A percentile compares a stretch with the other conserved stretches of the same genome.
Evolutionary conservation across 1,284 basidiomycete genomes (phyloP).

Genomic region (Neolentinus lepideus): DNA sequence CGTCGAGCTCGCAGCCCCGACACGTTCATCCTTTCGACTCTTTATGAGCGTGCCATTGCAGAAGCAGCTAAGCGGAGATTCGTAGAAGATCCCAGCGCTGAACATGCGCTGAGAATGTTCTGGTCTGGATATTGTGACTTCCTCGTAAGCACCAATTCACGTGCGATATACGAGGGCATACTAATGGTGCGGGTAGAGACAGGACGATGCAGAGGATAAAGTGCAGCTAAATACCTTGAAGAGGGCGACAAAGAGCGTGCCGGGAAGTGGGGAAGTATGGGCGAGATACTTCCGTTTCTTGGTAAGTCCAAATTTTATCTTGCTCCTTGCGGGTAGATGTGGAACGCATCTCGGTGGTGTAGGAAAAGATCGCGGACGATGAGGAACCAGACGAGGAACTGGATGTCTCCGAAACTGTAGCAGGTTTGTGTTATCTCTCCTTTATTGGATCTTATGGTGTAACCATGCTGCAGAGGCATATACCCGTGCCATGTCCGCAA

Average conservation of each 20-base stretch:
- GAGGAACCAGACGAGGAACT: slow-evolving; percentile 21
- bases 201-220: slow-evolving; percentile 29
- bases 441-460: background rate
- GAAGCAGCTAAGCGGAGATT: slow-evolving; percentile 57
- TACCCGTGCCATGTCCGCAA: slow-evolving; percentile 45
- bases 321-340: background rate
- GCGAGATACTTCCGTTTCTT: slow-evolving; percentile 63
- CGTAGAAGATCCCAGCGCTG: slow-evolving; percentile 41
- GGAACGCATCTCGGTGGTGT: background rate
- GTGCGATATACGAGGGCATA: slow-evolving; percentile 1
- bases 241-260: slow-evolving; percentile 60
- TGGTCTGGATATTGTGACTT: slow-evolving; percentile 62
- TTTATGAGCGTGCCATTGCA: slow-evolving; percentile 77
- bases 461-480: slow-evolving; percentile 40
- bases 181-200: slow-evolving; percentile 31
- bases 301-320: slow-evolving; percentile 27
- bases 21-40: slow-evolving; percentile 44
- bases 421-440: slow-evolving; percentile 15
- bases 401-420: slow-evolving; percentile 24
- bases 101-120: slow-evolving; percentile 51
- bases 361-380: slow-evolving; percentile 33
- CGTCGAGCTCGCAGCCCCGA: slow-evolving; percentile 60
- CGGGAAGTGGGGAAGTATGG: slow-evolving; percentile 66
- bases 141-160: slow-evolving; percentile 27
- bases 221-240: slow-evolving; percentile 33